These are phyloP conservation scores for Colletotrichum somersetense DNA, from an alignment of 2,329 filamentous ascomycete genomes.

Conservation along the genomic window DNA sequence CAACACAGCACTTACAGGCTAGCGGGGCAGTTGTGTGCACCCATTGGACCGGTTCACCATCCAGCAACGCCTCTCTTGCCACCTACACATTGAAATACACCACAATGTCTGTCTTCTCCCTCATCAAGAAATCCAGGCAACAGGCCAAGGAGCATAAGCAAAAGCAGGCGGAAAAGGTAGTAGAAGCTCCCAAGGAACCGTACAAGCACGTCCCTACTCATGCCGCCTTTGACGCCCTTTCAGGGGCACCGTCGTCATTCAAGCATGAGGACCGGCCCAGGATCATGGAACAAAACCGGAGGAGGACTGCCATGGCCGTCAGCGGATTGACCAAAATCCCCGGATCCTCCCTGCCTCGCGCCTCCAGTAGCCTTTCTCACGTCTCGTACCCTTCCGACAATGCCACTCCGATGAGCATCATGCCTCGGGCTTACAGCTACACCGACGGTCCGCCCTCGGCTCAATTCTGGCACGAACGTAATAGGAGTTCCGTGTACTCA, in stretches of 20 bases:
- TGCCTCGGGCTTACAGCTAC: conserved; percentile 60
- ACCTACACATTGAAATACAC: neutral
- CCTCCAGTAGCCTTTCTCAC: conserved; percentile 61
- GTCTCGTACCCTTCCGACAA: conserved; percentile 61
- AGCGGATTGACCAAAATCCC: conserved; percentile 55
- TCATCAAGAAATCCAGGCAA: conserved; percentile 64
- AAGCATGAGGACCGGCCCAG: conserved; percentile 59
- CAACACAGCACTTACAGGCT: neutral
- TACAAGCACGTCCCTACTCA: conserved; percentile 74
- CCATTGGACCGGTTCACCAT: neutral
- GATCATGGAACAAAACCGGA: conserved; percentile 64
- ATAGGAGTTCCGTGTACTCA: conserved; percentile 50
- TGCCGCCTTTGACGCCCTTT: conserved; percentile 69
- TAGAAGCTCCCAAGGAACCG: conserved; percentile 55
- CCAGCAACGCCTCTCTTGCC: neutral
- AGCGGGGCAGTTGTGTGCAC: conserved; percentile 2
- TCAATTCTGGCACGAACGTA: conserved; percentile 46
- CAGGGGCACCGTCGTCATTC: conserved; percentile 66
- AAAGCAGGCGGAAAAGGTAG: conserved; percentile 61
- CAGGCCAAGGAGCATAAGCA: conserved; percentile 67
- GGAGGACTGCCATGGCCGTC: conserved; percentile 62
- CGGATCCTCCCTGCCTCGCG: conserved; percentile 53
- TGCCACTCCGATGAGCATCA: conserved; percentile 53
- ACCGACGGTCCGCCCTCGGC: conserved; percentile 51
- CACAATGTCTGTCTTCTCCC: conserved; percentile 70